Base-by-base conservation (phyloP, 352 stramenopile species). In the Globisporangium apiculatum region DNA sequence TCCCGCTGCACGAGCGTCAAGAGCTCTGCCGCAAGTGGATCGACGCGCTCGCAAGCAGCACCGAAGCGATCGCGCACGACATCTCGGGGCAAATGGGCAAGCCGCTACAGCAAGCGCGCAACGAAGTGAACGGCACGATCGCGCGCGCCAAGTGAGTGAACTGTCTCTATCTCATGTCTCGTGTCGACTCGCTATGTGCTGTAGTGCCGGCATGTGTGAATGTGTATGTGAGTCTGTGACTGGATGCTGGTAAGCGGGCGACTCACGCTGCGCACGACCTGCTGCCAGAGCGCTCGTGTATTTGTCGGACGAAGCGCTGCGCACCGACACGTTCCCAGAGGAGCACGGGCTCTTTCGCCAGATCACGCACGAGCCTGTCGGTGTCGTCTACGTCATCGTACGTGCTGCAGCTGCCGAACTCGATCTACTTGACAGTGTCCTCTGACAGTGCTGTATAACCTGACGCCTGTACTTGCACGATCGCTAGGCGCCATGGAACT, bases 71-170 rank as follows among this genome's bases (percentile, higher is more conserved):
- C 50, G 78, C 77, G 2, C 47, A 71, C 35, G 84, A 94, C 38
- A 92, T 94, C 61, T 88, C 83, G 7, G 73, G 79, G 35, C 81
- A 89, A 70, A 95, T 93, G 85, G 85, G 85, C 45, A 95, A 95
- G 61, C 81, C 85, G 3, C 57, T 95, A 24, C 67, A 79, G 55
- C 82, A 94, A 55, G 75, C 80, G 36, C 76, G 65, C 60, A 87
- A 87, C 65, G 83, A 91, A 69, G 64, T 91, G 54, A 83, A 85
- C 47, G 82, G 76, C 41, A 86, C 79, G 31, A 83, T 87, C 50
- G 76, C 76, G 36, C 72, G 82, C 55, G 69, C 78, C 50, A 83
- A 83, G 75, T 87, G 65, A 49, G 62, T 51, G 36, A 47, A 35
- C 6, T 47, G 31, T 15, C 17, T 14, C n/a, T 53, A 11, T 59